These are phyloP conservation scores for Iris pallida DNA, from an alignment of 116 monocot genomes.

Conservation along the genomic window DNA sequence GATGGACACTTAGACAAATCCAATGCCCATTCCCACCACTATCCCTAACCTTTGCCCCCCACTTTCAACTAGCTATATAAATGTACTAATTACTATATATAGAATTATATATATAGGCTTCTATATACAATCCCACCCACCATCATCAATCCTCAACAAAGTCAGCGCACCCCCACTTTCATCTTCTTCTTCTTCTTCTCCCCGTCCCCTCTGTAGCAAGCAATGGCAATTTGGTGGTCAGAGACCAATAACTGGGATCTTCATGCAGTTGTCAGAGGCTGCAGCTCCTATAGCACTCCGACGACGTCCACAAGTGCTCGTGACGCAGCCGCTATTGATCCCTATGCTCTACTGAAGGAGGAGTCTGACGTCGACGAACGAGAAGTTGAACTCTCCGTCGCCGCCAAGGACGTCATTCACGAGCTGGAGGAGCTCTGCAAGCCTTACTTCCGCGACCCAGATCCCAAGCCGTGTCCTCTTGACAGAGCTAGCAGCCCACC, in stretches of 20 bases:
- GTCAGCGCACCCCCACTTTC: conserved; percentile 8
- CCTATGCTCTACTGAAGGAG: too few species aligned
- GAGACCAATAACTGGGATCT: conserved; percentile 17
- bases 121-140: too few species aligned
- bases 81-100: too few species aligned
- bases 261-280: conserved; percentile 38
- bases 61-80: too few species aligned
- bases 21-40: too few species aligned
- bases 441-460: background rate
- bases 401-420: too few species aligned
- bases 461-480: background rate
- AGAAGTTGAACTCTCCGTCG: too few species aligned
- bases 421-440: too few species aligned
- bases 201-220: background rate
- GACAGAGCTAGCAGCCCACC: background rate
- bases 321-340: background rate
- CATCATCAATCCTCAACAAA: background rate
- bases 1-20: too few species aligned
- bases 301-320: background rate
- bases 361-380: too few species aligned
- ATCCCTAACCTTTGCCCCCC: too few species aligned
- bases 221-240: background rate
- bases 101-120: too few species aligned
- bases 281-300: background rate
- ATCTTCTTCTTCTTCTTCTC: background rate